Base-by-base conservation (phyloP, 1,284 basidiomycete species). In the Taiwanofungus camphoratus region DNA sequence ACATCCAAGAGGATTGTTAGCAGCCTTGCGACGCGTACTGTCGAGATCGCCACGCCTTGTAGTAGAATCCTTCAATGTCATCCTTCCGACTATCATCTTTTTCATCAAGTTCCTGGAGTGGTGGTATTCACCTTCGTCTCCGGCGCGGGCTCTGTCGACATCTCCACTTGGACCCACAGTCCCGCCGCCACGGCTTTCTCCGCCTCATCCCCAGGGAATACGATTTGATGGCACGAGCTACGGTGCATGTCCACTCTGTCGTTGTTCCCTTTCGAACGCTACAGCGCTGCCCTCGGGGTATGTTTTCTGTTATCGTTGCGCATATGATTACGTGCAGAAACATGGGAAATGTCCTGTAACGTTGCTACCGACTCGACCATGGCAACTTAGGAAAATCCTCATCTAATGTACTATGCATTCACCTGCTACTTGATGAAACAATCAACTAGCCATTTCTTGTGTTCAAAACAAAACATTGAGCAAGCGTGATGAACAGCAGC, bases 91-190 rank as follows among this genome's bases (percentile, higher is more conserved):
- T 3, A 84, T 92, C 26, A 94, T 99, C 48, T 96, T 99, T 64
- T 87, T 92, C 61, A 77, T 99, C 71, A 97, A 96, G 65, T 95
- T 99, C 64, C 73, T 97, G 23, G 93, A 99, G 66, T 99, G 96
- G 94, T 99, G 96, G 94, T 99, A 98, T 64, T 95, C 92, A 13
- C 90, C 94, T 7, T 79, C 81, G 22, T 97, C 94, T 2, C 93
- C 94, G n/a, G 77, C 85, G 50, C 74, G 80, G 44, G 73, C 79
- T 34, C 58, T 86, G 43, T 71, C 78, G 20, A 65, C 73, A 30
- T 73, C 79, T 19, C 79, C 77, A 35, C 71, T 71, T 48, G 80
- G 77, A 16, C 86, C 82, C 15, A 71, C 77, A 0, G 76, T 92
- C 26, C 82, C 87, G 45, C 86, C 87, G 13, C 87, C 89, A 29